A percentile compares a stretch with the other conserved stretches of the same genome.
Conservation (phyloP, 306 rosid species). For the Prosopis cineraria region DNA sequence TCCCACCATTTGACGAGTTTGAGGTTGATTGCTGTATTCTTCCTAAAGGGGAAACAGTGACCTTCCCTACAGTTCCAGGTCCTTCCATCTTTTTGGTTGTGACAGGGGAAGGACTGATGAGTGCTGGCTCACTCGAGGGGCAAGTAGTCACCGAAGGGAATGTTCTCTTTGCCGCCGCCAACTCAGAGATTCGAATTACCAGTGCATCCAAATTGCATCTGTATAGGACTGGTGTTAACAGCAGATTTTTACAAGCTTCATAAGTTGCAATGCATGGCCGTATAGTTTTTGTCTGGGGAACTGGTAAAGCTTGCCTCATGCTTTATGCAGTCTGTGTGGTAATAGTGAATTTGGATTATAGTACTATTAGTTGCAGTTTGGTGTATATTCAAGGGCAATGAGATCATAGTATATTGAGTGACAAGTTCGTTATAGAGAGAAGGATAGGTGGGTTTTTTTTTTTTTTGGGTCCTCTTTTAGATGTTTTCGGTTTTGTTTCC, state of each 20-base stretch:
- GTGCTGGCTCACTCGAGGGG: slow-evolving; percentile 40
- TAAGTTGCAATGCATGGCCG: slow-evolving; percentile 15
- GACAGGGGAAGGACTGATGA: slow-evolving; percentile 64
- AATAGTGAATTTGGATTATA: slow-evolving; percentile 8
- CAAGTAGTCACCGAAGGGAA: slow-evolving; percentile 64
- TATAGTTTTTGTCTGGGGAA: not conserved
- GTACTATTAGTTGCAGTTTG: slow-evolving; percentile 28
- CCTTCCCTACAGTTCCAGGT: slow-evolving; percentile 69
- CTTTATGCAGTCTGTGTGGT: slow-evolving; percentile 30
- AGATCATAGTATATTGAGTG: slow-evolving; percentile 24
- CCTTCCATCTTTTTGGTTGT: slow-evolving; percentile 78
- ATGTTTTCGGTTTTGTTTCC: not conserved
- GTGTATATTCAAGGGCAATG: slow-evolving; percentile 41
- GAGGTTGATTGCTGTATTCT: slow-evolving; percentile 80
- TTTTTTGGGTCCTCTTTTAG: not conserved
- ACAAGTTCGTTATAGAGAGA: slow-evolving; percentile 30
- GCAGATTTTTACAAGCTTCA: slow-evolving; percentile 54
- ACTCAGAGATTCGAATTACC: slow-evolving; percentile 57
- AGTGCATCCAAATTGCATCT: slow-evolving; percentile 63
- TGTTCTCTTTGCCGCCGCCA: slow-evolving; percentile 83
- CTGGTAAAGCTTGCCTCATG: slow-evolving; percentile 8
- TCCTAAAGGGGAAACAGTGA: slow-evolving; percentile 59
- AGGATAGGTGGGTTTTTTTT: slow-evolving; percentile 4
- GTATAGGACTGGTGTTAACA: slow-evolving; percentile 81
- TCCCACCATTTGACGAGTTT: slow-evolving; percentile 87